These are phyloP conservation scores for Aspergillus luchuensis DNA, from an alignment of 2,329 filamentous ascomycete species.

Conservation along the genomic window DNA sequence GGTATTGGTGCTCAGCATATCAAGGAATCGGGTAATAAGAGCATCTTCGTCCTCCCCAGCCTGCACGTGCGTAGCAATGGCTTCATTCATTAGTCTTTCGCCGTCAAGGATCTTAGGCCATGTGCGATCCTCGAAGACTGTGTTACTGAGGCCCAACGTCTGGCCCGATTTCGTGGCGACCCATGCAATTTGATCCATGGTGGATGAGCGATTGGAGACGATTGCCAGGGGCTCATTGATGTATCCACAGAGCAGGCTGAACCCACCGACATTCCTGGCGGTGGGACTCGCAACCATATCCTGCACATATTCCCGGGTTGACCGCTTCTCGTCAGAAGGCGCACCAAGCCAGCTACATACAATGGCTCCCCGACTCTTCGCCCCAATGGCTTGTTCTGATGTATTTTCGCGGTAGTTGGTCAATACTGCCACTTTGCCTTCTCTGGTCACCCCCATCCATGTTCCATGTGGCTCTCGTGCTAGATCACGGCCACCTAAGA, in stretches of 20 bases:
- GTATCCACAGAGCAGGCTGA: constrained; percentile 63
- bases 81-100: constrained; percentile 54
- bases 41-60: constrained; percentile 49
- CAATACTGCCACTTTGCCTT: constrained; percentile 63
- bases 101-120: constrained; percentile 66
- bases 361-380: constrained; percentile 58
- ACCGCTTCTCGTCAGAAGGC: constrained; percentile 40
- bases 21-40: constrained; percentile 56
- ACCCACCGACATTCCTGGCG: constrained; percentile 62
- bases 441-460: constrained; percentile 64
- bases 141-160: constrained; percentile 64
- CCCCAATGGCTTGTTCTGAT: constrained; percentile 49
- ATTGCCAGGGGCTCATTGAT: constrained; percentile 58
- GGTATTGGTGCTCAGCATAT: constrained; percentile 57
- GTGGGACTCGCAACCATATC: constrained; percentile 57
- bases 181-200: constrained; percentile 54
- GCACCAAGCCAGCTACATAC: constrained; percentile 61
- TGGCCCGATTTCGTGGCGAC: constrained; percentile 53
- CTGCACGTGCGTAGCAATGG: constrained; percentile 50
- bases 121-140: constrained; percentile 58
- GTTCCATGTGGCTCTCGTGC: constrained; percentile 62
- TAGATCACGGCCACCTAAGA: constrained; percentile 64
- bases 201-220: constrained; percentile 63
- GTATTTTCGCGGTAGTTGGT: constrained; percentile 65
- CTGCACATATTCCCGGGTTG: constrained; percentile 55